Evolutionary conservation across 2,329 filamentous ascomycete genomes (phyloP), one percentile per base, ranked within the genome.

Genomic region (Paecilomyces sp.): DNA sequence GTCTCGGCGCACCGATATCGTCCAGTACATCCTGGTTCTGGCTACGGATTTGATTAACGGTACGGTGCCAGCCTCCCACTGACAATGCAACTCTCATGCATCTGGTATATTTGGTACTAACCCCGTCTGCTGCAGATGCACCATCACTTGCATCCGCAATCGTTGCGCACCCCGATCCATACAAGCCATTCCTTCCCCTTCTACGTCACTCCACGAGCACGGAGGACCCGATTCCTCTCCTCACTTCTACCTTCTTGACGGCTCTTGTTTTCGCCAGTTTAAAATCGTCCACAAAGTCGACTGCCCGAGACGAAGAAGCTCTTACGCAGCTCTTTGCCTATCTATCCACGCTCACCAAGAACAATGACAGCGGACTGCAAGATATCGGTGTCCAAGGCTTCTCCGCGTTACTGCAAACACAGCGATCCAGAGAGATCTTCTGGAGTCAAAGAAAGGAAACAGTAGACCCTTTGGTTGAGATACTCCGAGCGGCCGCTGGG

Each of bases 341-440:
- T 76, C 85, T 97, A 31, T 90, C 92, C 7, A 86, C 87, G 57
- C 82, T 97, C 59, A 87, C 90, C 60, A 92, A 92, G 80, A 91
- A 88, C 72, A 84, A 89, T 60, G 94, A 99, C 76, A 89, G 90
- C 58, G 91, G 91, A 47, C 83, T 96, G 59, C 94, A 99, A 76
- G 94, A 99, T 71, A 96, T 97, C 71, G 93, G 92, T 28, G 92
- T 97, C 12, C 90, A 94, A 70, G 86, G 93, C 72, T 95, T 93
- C 76, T 97, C 94, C 36, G 83, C 89, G 22, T 81, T 99, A 33
- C 82, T 99, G 33, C 88, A 91, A 62, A 90, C 87, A 47, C 84
- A 82, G 62, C 85, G 85, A 60, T 85, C 92, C 3, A 85, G 94
- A 64, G 82, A 88, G 66, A 82, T 94, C 59, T 97, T 97, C 78